Conservation (phyloP, 1,284 basidiomycete species). For the Coniferiporia sulphurascens region DNA sequence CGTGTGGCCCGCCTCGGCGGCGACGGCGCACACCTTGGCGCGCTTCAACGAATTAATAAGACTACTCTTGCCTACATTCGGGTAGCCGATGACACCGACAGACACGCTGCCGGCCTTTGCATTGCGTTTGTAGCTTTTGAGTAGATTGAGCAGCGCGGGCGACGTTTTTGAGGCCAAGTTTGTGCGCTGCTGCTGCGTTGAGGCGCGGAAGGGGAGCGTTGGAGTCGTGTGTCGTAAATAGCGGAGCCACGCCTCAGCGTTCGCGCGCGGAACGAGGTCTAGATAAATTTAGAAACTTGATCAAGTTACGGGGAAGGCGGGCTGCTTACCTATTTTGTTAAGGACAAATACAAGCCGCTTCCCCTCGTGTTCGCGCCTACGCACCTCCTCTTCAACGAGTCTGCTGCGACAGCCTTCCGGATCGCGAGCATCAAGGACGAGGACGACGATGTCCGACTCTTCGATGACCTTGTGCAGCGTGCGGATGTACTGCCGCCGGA, state of each 20-base stretch:
- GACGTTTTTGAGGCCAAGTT: conserved; percentile 77
- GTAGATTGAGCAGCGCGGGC: conserved; percentile 77
- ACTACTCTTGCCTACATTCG: conserved; percentile 96
- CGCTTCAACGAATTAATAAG: conserved; percentile 94
- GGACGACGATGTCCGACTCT: conserved; percentile 85
- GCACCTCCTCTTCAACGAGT: conserved; percentile 87
- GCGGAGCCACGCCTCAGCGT: conserved; percentile 88
- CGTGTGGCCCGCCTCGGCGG: conserved; percentile 92
- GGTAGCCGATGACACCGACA: conserved; percentile 93
- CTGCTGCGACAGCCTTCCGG: conserved; percentile 86
- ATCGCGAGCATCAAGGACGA: conserved; percentile 87
- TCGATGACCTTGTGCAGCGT: conserved; percentile 90
- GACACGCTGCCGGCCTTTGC: conserved; percentile 64
- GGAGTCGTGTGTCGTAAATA: conserved; percentile 90
- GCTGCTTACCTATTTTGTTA: conserved; percentile 83
- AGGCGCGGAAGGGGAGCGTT: conserved; percentile 91
- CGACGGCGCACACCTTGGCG: conserved; percentile 87
- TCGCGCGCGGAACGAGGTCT: conserved; percentile 89
- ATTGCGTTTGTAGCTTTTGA: conserved; percentile 87
- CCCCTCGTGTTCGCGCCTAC: conserved; percentile 76
- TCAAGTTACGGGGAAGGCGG: conserved; percentile 13
- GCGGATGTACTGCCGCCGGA: conserved; percentile 66
- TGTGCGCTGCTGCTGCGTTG: conserved; percentile 73
- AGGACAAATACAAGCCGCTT: conserved; percentile 88
- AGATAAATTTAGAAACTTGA: conserved; percentile 11